Conservation (phyloP, 2,329 filamentous ascomycete genomes). For the Talaromyces verruculosus region DNA sequence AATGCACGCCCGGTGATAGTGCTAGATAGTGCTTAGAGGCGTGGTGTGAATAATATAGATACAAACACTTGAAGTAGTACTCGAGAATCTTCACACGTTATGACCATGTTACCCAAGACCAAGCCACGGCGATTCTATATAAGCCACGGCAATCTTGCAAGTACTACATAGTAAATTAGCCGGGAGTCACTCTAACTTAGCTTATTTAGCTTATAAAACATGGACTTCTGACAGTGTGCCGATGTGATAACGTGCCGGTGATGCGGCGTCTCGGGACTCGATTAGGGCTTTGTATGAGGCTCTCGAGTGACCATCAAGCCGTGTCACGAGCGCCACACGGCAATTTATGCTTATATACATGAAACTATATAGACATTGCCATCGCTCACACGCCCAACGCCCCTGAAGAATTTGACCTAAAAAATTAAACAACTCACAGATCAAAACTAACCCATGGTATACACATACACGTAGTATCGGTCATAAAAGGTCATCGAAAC, state of each 20-base stretch:
- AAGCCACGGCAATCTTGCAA: not conserved
- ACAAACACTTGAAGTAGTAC: not conserved
- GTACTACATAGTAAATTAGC: not conserved
- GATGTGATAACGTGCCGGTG: not conserved
- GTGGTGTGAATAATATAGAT: not conserved
- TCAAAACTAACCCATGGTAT: not conserved
- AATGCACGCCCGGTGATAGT: not conserved
- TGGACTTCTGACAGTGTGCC: not conserved
- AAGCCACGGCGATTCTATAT: not conserved
- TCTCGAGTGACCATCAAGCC: not conserved
- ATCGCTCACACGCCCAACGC: conserved; percentile 6
- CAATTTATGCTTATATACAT: conserved; percentile 16
- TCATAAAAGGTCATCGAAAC: not conserved
- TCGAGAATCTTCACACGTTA: not conserved
- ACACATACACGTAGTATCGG: not conserved
- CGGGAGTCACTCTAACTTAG: not conserved
- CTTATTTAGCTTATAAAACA: not conserved
- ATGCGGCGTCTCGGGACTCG: conserved; percentile 4
- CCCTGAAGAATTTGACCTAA: not conserved
- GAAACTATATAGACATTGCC: conserved; percentile 2
- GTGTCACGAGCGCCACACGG: conserved; percentile 8
- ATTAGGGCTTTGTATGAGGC: conserved; percentile 12
- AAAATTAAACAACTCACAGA: not conserved
- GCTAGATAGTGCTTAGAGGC: not conserved
- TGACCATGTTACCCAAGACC: conserved; percentile 3